These are phyloP conservation scores for Macrolepiota fuliginosa DNA, from an alignment of 768 basidiomycete genomes.

Conservation along the genomic window DNA sequence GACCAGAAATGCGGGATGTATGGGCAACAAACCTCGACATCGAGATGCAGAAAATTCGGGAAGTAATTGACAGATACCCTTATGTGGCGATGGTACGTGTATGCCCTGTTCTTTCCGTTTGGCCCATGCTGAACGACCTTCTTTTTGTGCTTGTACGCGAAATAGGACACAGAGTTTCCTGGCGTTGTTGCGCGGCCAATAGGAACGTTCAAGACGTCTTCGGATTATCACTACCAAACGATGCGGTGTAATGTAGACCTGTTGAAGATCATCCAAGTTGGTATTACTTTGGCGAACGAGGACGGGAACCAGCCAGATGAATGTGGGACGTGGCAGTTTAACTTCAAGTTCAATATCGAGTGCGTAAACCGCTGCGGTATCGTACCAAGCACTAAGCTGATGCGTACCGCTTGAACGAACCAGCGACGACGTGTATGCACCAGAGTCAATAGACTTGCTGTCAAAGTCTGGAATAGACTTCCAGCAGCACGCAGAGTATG, in stretches of 20 bases:
- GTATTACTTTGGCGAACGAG: slow-evolving; percentile 92
- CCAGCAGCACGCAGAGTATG: slow-evolving; percentile 87
- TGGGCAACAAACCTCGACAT: slow-evolving; percentile 92
- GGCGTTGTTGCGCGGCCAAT: slow-evolving; percentile 98
- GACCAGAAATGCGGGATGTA: slow-evolving; percentile 75
- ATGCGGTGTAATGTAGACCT: slow-evolving; percentile 99
- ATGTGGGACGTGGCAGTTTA: slow-evolving; percentile 98
- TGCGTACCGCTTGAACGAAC: neutral
- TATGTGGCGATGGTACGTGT: slow-evolving; percentile 88
- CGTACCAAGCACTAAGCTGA: neutral
- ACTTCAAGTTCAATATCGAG: slow-evolving; percentile 92
- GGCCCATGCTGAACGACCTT: slow-evolving; percentile 11
- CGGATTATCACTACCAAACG: slow-evolving; percentile 99
- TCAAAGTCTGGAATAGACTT: slow-evolving; percentile 97
- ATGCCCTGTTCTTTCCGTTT: slow-evolving; percentile 18
- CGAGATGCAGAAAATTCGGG: slow-evolving; percentile 88
- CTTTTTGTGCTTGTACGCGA: slow-evolving; percentile 15
- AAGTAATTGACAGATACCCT: slow-evolving; percentile 86
- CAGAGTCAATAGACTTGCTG: slow-evolving; percentile 93
- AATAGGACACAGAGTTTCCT: slow-evolving; percentile 98
- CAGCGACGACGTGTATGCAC: slow-evolving; percentile 98
- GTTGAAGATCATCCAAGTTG: slow-evolving; percentile 96
- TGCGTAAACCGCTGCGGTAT: slow-evolving; percentile 16
- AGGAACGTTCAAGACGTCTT: slow-evolving; percentile 92
- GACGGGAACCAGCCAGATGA: slow-evolving; percentile 90